These are phyloP conservation scores for Kazachstania bromeliacearum DNA, from an alignment of 805 yeast species.

Conservation along the genomic window DNA sequence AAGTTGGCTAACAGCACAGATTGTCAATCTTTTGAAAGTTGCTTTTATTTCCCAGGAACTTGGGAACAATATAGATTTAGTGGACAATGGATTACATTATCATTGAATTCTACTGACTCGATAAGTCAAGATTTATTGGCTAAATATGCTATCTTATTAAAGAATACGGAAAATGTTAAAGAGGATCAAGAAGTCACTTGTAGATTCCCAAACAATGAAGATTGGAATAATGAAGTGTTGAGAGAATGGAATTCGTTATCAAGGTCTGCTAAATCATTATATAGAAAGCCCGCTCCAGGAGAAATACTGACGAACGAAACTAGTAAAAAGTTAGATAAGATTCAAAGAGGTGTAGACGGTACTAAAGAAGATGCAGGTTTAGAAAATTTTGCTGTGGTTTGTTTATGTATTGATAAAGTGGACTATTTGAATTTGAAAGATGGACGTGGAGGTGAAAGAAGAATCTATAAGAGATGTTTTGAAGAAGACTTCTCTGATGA, in stretches of 20 bases:
- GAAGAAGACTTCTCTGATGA: constrained; percentile 4
- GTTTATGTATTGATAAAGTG: constrained; percentile 59
- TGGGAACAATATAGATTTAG: constrained; percentile 65
- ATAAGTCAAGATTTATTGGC: constrained; percentile 1
- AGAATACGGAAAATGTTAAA: constrained; percentile 2
- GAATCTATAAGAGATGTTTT: constrained; percentile 15
- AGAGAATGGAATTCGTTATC: constrained; percentile 59
- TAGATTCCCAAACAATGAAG: constrained; percentile 32
- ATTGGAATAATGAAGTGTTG: constrained; percentile 57
- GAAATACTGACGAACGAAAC: constrained; percentile 45
- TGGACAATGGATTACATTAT: constrained; percentile 49
- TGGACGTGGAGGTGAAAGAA: constrained; percentile 28
- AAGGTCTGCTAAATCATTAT: constrained; percentile 50
- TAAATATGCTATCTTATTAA: constrained; percentile 4
- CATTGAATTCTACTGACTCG: constrained; percentile 12
- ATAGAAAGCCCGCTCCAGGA: constrained; percentile 70
- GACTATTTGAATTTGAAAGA: constrained; percentile 58
- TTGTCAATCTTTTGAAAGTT: constrained; percentile 60
- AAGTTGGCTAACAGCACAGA: constrained; percentile 44
- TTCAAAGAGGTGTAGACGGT: constrained; percentile 78
- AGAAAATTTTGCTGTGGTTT: constrained; percentile 60
- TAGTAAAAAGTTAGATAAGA: constrained; percentile 53
- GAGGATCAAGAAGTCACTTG: constrained; percentile 3
- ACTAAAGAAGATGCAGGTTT: constrained; percentile 50
- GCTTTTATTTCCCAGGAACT: constrained; percentile 55